Base-by-base conservation (phyloP, 176 grass and related monocot genomes). In the Musa acuminata region DNA sequence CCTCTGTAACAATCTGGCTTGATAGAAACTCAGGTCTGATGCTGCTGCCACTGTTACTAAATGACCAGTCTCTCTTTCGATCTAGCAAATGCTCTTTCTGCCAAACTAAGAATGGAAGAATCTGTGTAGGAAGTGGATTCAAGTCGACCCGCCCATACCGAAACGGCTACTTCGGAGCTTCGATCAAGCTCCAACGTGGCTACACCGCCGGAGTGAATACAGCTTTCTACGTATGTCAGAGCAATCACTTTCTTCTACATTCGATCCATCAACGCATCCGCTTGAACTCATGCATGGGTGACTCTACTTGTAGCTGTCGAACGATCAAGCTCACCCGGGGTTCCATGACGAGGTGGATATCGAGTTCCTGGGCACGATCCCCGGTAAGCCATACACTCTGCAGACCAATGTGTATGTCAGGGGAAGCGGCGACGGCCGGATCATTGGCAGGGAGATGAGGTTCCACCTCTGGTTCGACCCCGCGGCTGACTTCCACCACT, bases 401-500 rank as follows among this genome's bases (percentile, higher is more conserved):
- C 74, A 76, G 59, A 76, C 74, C 1, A 76, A 76, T 22, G 74
- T 76, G 3, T 76, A 76, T 10, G 59, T 76, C 5, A 48, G 74
- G 20, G 74, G 74, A 2, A 76, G 74, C 19, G 74, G 74, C 20
- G 74, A 76, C 20, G 74, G 74, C 17, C 58, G 58, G n/a, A 21
- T 76, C 59, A 52, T 76, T 4, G 74, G 74, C 1, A 60, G 74
- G 35, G 74, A 76, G 43, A 64, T 76, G 74, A 76, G 74, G 59
- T 76, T 76, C 74, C 58, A 76, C 59, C 74, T 76, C 43, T 76
- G 74, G 74, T 76, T 76, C 48, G 74, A 76, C 20, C 74, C 74
- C 0, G 1, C 74, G 0, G 74, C 43, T 1, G 19, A 16, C 57
- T 76, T 64, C 48, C 74, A 76, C 58, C 74, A 51, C 19, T 76